Percentiles rank a stretch among this genome's conserved stretches.
phyloP scores from a whole-genome alignment of 2,329 filamentous ascomycete genomes.

The Pseudogymnoascus sp. region DNA sequence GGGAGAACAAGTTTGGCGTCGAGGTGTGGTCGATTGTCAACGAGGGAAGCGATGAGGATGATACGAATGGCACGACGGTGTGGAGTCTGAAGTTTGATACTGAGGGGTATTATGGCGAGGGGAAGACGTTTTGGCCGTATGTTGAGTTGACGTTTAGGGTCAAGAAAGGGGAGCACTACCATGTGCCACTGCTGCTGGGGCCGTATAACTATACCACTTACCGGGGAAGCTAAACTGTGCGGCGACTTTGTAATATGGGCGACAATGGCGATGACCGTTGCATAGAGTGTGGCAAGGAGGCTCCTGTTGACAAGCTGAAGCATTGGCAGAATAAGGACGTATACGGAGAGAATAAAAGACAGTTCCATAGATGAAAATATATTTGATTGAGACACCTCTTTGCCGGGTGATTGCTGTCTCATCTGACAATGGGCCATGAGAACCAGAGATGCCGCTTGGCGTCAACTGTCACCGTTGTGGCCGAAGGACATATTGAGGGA shows the following conservation, averaged over 20 bases:
- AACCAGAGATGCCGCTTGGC: not conserved
- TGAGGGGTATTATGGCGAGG: conserved; percentile 59
- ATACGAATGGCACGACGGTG: conserved; percentile 28
- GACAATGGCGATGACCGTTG: not conserved
- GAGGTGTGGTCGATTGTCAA: conserved; percentile 3
- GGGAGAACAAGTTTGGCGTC: conserved; percentile 38
- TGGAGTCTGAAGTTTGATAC: conserved; percentile 70
- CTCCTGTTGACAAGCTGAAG: not conserved
- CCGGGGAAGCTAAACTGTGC: conserved; percentile 38
- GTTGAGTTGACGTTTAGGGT: conserved; percentile 47
- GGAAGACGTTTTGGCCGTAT: conserved; percentile 47
- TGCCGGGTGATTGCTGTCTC: not conserved
- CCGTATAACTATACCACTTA: conserved; percentile 80
- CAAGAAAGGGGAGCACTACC: conserved; percentile 56
- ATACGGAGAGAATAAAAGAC: not conserved
- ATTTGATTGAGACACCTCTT: not conserved
- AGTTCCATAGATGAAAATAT: not conserved
- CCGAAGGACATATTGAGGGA: not conserved
- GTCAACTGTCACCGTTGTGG: not conserved
- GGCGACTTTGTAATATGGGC: not conserved
- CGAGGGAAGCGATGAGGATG: conserved; percentile 5
- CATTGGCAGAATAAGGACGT: not conserved
- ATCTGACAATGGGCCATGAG: not conserved
- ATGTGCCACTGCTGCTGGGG: conserved; percentile 69
- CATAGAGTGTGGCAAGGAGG: not conserved